Evolutionary conservation across 2,329 filamentous ascomycete species (phyloP).

Genomic region (Paecilomyces fulvus): DNA sequence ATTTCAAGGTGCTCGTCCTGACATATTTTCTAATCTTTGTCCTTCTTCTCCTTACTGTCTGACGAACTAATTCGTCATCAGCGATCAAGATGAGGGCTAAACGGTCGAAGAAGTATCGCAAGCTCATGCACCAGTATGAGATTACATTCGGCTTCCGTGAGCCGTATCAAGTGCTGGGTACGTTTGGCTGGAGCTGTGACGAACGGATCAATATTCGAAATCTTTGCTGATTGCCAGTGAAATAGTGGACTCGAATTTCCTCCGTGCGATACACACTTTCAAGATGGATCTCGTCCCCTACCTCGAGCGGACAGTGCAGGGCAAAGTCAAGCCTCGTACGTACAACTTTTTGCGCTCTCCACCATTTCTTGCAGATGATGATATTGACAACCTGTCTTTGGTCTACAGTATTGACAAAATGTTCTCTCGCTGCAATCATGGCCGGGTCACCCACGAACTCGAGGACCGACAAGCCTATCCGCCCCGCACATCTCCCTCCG

Average conservation of each 20-base stretch:
- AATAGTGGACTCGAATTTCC: slow-evolving; percentile 72
- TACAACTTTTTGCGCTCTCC: slow-evolving; percentile 8
- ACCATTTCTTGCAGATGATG: not conserved
- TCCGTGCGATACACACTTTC: slow-evolving; percentile 70
- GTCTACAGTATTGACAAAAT: slow-evolving; percentile 67
- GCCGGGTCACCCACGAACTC: slow-evolving; percentile 29
- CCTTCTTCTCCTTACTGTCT: not conserved
- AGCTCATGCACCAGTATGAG: slow-evolving; percentile 89
- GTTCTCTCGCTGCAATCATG: slow-evolving; percentile 38
- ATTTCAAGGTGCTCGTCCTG: slow-evolving; percentile 2
- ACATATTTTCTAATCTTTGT: not conserved
- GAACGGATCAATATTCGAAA: slow-evolving; percentile 1
- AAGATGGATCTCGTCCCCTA: slow-evolving; percentile 80
- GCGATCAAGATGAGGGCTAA: slow-evolving; percentile 56
- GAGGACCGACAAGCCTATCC: slow-evolving; percentile 29
- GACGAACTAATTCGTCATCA: not conserved
- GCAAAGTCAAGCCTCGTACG: slow-evolving; percentile 72
- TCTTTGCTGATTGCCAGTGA: slow-evolving; percentile 9
- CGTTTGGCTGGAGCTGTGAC: slow-evolving; percentile 12
- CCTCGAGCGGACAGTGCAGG: slow-evolving; percentile 75
- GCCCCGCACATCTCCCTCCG: slow-evolving; percentile 37
- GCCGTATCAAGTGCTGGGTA: slow-evolving; percentile 81
- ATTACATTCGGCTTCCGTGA: slow-evolving; percentile 84
- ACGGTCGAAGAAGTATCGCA: slow-evolving; percentile 66
- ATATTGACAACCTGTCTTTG: slow-evolving; percentile 16